phyloP scores from a whole-genome alignment of 177 flowering plant species.

The Tripterygium wilfordii region DNA sequence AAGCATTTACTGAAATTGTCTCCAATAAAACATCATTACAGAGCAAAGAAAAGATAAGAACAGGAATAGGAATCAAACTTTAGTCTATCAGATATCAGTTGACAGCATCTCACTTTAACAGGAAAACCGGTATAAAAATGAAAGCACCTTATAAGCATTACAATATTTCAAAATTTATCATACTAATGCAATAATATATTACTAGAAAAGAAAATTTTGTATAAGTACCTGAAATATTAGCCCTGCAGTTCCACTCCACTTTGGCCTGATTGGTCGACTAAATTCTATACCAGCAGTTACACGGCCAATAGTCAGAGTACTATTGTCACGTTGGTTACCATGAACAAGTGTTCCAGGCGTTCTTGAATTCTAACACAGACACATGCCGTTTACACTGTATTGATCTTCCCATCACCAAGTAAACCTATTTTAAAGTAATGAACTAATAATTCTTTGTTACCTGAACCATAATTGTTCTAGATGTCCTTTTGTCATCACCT shows the following conservation, averaged over 20 bases:
- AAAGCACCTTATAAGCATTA: too few species aligned
- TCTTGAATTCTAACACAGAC: constrained; percentile 66
- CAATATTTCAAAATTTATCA: too few species aligned
- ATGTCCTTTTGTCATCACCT: constrained; percentile 97
- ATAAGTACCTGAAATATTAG: constrained; percentile 82
- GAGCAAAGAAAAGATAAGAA: too few species aligned
- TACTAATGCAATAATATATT: too few species aligned
- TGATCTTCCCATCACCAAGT: not conserved
- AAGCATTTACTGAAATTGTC: too few species aligned
- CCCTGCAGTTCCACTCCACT: constrained; percentile 96
- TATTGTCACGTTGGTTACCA: constrained; percentile 61
- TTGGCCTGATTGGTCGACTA: constrained; percentile 88
- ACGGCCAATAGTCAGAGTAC: constrained; percentile 69
- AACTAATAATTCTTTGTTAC: constrained; percentile 18
- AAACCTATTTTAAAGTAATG: not conserved
- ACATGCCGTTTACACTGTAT: not conserved
- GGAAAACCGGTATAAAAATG: too few species aligned
- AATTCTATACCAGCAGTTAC: constrained; percentile 88
- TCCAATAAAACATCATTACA: too few species aligned
- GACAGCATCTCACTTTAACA: too few species aligned
- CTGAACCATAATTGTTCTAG: constrained; percentile 90
- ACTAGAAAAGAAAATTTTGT: too few species aligned
- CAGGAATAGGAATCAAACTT: too few species aligned
- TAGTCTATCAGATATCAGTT: too few species aligned
- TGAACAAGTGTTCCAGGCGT: constrained; percentile 92